Conservation (phyloP, 441 rosid species). For the Omphalea diandra region DNA sequence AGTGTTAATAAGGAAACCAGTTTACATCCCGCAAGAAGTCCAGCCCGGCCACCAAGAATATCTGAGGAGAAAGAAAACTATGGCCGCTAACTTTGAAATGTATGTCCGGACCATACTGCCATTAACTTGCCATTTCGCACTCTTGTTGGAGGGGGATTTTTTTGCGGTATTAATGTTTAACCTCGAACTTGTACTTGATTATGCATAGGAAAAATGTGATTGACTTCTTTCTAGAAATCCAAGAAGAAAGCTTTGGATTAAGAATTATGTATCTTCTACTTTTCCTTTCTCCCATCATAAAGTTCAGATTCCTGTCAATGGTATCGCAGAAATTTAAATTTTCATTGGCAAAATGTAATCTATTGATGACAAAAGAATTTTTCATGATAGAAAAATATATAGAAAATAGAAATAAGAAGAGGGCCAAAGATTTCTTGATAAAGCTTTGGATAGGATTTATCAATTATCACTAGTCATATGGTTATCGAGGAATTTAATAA, state of each 20-base stretch:
- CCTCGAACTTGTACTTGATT: not conserved
- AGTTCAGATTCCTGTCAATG: too few relatives aligned
- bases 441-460: too few relatives aligned
- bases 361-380: too few relatives aligned
- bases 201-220: constrained; percentile 4
- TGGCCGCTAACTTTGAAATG: constrained; percentile 30
- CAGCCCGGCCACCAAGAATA: constrained; percentile 43
- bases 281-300: not conserved
- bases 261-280: not conserved
- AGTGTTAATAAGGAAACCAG: constrained; percentile 37
- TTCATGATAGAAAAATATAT: too few relatives aligned
- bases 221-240: constrained; percentile 27
- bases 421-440: too few relatives aligned
- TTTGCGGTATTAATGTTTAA: constrained; percentile 13
- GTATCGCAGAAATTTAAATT: not conserved
- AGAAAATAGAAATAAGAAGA: too few relatives aligned
- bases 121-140: not conserved
- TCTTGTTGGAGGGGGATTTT: not conserved
- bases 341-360: too few relatives aligned
- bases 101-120: not conserved
- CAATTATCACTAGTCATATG: too few relatives aligned
- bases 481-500: too few relatives aligned
- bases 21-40: constrained; percentile 40
- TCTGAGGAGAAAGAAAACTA: constrained; percentile 82
- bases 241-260: constrained; percentile 1